phyloP scores from a whole-genome alignment of 352 stramenopile genomes.

The Globisporangium uncinulatum region DNA sequence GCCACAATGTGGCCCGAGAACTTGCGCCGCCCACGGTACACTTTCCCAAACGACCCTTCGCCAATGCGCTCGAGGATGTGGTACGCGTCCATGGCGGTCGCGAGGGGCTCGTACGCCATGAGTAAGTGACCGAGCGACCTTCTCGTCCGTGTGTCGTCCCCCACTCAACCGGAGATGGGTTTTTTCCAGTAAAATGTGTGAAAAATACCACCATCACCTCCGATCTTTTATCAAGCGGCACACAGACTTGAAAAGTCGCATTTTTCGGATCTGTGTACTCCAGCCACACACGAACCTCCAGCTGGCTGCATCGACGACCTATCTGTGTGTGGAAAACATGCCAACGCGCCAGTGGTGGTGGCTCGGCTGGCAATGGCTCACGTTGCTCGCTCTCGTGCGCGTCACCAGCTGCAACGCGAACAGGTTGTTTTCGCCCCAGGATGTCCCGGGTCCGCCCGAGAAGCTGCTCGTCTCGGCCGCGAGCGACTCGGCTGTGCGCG shows the following conservation, averaged over 20 bases:
- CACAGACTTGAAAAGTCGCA: too few species aligned
- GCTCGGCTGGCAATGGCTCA: conserved; percentile 5
- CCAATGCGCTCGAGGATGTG: conserved; percentile 92
- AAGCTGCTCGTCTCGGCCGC: conserved; percentile 46
- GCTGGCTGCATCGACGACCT: too few species aligned
- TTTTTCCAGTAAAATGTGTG: too few species aligned
- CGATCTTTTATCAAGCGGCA: too few species aligned
- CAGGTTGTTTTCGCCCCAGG: conserved; percentile 45
- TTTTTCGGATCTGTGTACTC: too few species aligned
- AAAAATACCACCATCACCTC: too few species aligned
- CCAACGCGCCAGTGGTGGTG: too few species aligned
- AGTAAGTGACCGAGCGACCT: background rate
- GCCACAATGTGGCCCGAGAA: conserved; percentile 87
- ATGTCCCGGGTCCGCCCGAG: conserved; percentile 57
- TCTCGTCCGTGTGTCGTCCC: too few species aligned
- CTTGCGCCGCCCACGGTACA: conserved; percentile 80
- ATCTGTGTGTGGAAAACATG: too few species aligned
- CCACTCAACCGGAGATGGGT: background rate
- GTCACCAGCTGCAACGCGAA: conserved; percentile 11
- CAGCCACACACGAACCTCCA: too few species aligned
- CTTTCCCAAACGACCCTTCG: conserved; percentile 86
- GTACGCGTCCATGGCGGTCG: conserved; percentile 82
- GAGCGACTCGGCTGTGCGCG: conserved; percentile 43
- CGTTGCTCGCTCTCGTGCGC: background rate
- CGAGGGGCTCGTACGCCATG: background rate